A percentile compares a stretch with the other conserved stretches of the same genome.
Conservation (phyloP, 768 basidiomycete genomes). For the Porphyrellus cyaneotinctus region DNA sequence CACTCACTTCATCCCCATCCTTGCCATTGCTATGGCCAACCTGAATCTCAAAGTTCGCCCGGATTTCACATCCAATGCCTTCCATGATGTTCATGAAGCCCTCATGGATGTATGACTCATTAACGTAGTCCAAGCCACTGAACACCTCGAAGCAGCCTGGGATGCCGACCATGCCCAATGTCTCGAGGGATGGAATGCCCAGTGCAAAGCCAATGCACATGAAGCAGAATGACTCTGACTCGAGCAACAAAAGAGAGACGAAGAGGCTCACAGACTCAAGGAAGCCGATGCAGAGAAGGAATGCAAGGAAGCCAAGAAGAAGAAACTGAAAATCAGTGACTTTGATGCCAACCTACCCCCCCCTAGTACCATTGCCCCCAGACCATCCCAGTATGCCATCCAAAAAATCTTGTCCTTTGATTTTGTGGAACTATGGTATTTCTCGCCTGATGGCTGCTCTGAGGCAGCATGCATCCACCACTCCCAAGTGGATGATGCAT, state of each 20-base stretch:
- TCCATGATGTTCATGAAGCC: no score
- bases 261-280: neutral
- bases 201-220: no score
- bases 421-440: slow-evolving; percentile 11
- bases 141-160: no score
- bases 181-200: no score
- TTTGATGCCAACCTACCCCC: neutral
- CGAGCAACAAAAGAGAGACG: neutral
- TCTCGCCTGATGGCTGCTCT: neutral
- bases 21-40: no score
- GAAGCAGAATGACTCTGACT: no score
- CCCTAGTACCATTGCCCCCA: neutral
- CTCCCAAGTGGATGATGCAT: neutral
- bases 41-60: no score
- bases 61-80: no score
- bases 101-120: no score
- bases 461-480: neutral
- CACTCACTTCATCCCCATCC: no score
- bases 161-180: no score
- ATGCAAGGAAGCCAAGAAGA: neutral
- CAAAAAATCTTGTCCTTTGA: slow-evolving; percentile 2
- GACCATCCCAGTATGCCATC: slow-evolving; percentile 2
- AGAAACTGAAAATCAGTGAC: neutral
- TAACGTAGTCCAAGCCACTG: no score
- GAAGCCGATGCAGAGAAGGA: neutral